Evolutionary conservation across 257 asterid species (phyloP), one percentile per base, ranked within the genome.

Genomic region (Capsicum baccatum): DNA sequence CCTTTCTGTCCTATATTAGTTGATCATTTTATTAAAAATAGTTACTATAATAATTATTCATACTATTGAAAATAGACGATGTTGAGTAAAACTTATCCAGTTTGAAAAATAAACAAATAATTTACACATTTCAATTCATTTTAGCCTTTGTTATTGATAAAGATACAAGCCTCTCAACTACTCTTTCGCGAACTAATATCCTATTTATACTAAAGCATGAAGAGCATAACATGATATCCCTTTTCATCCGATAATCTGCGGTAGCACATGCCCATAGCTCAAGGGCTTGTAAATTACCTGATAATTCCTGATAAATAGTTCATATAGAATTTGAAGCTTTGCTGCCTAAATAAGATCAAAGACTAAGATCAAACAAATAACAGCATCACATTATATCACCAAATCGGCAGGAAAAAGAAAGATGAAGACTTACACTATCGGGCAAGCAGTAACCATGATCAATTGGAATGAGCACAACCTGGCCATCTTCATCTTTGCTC

Each of bases 371-470:
- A 50, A 74, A 12, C 44, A 52, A 50, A 74, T 48, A 48, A 12
- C 44, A 19, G 44, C 71, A 64, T 64, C 71, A 50, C 47, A 12
- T 13, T 19, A 48, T 50, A 74, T 74, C 60, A 21, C 48, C 47
- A 21, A 76, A 26, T 76, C 50, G 81, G 8, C 64, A 54, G 7
- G 71, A 39, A 64, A 37, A 79, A 15, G 7, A 10, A 82, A 84
- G 57, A 71, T n/a, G 19, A 21, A 9, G 26, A 80, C 91, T 79
- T 88, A 85, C 87, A 70, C 87, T 64, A 21, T 83, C 74, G 26
- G 85, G 91, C 54, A 86, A 85, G 86, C 91, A 88, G 55, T 86
- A 88, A 70, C 89, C 89, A 58, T 86, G 89, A 73, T 88, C 91
- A 55, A 83, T 88, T 4, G 89, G 88, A 67, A 87, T 85, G 66